Evolutionary conservation across 192 early-diverging fungal species (phyloP).

Genomic region (Piromyces sp.): DNA sequence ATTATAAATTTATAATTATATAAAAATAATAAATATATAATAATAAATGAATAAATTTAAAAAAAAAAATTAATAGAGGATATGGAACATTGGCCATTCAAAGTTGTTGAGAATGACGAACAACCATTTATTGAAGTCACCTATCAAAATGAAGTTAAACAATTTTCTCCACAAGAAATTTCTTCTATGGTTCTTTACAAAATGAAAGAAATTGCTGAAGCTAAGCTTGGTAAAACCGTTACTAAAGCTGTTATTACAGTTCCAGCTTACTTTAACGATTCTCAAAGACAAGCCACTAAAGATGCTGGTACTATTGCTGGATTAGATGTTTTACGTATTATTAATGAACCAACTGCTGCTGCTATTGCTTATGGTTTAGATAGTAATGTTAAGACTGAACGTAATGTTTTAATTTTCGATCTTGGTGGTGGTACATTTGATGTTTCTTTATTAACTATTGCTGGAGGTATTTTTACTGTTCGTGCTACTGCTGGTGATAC

Average conservation of each 20-base stretch:
- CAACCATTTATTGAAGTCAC: slow-evolving; percentile 64
- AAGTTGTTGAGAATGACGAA: slow-evolving; percentile 36
- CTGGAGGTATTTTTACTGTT: slow-evolving; percentile 61
- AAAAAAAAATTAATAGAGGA: slow-evolving; percentile 14
- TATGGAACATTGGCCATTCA: slow-evolving; percentile 72
- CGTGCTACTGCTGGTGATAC: slow-evolving; percentile 68
- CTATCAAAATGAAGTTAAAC: slow-evolving; percentile 65
- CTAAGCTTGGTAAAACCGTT: slow-evolving; percentile 52
- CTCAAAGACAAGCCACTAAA: slow-evolving; percentile 81
- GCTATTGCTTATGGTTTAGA: slow-evolving; percentile 74
- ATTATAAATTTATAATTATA: too few species aligned
- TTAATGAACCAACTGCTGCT: slow-evolving; percentile 83
- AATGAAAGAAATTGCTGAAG: slow-evolving; percentile 69
- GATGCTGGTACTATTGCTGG: slow-evolving; percentile 77
- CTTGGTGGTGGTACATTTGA: slow-evolving; percentile 75
- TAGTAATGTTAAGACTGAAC: slow-evolving; percentile 49
- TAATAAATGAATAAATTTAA: too few species aligned
- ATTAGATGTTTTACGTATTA: slow-evolving; percentile 70
- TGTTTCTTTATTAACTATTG: slow-evolving; percentile 64
- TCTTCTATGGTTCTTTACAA: slow-evolving; percentile 57
- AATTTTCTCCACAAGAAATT: slow-evolving; percentile 66
- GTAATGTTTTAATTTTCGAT: slow-evolving; percentile 62
- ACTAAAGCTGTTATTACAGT: slow-evolving; percentile 45
- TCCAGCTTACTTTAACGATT: slow-evolving; percentile 76
- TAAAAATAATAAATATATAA: too few species aligned